Evolutionary conservation across 2,329 filamentous ascomycete species (phyloP).

Genomic region (Phialophora macrospora): DNA sequence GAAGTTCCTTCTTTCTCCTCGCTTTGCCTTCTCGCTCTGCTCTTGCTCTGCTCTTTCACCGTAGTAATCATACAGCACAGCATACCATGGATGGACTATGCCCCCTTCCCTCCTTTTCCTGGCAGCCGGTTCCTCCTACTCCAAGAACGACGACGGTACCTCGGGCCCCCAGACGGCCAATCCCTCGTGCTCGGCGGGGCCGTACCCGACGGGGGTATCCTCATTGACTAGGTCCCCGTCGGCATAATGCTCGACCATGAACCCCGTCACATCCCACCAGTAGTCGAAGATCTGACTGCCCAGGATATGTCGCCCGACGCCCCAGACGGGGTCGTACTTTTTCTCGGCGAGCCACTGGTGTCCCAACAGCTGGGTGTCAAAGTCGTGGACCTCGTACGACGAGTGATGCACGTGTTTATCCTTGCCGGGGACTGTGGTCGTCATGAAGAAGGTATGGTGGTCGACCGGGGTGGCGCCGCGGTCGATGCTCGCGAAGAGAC

Average conservation of each 20-base stretch:
- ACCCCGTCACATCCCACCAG: constrained; percentile 46
- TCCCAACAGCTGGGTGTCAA: constrained; percentile 71
- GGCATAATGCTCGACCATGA: constrained; percentile 73
- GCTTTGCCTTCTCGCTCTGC: not conserved
- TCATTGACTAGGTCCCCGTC: constrained; percentile 62
- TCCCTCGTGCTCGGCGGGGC: constrained; percentile 43
- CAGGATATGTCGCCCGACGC: constrained; percentile 71
- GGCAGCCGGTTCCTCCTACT: constrained; percentile 27
- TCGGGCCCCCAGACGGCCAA: constrained; percentile 47
- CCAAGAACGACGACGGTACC: constrained; percentile 44
- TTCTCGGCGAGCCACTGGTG: constrained; percentile 70
- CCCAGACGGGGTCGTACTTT: constrained; percentile 70
- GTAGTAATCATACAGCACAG: too few relatives aligned
- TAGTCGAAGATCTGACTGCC: constrained; percentile 76
- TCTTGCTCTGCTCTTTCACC: too few relatives aligned
- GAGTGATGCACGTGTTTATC: constrained; percentile 68
- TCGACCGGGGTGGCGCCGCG: constrained; percentile 54
- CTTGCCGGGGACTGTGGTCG: constrained; percentile 32
- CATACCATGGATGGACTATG: too few relatives aligned
- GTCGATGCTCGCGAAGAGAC: constrained; percentile 58
- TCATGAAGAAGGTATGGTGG: constrained; percentile 61
- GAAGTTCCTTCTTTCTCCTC: not conserved
- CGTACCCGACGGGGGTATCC: constrained; percentile 45
- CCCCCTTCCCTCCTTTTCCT: not conserved
- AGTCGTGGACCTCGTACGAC: constrained; percentile 73